These are phyloP conservation scores for Colletotrichum tropicale DNA, from an alignment of 2,329 filamentous ascomycete genomes.

Conservation along the genomic window DNA sequence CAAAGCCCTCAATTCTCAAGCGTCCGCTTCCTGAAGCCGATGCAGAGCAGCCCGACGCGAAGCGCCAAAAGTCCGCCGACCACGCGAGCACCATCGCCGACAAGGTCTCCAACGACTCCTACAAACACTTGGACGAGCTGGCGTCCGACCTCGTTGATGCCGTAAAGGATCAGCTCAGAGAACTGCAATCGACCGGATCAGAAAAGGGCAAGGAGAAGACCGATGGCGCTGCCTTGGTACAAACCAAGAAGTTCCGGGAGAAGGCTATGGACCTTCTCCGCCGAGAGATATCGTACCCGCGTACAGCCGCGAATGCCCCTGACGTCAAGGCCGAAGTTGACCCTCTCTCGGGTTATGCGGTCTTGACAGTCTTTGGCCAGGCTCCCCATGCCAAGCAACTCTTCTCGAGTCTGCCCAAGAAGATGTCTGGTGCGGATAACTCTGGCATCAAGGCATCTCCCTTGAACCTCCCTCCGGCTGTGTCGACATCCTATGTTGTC, in stretches of 20 bases:
- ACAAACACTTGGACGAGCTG: conserved; percentile 68
- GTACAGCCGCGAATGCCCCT: conserved; percentile 36
- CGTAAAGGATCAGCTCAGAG: conserved; percentile 51
- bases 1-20: conserved; percentile 58
- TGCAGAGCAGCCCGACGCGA: conserved; percentile 58
- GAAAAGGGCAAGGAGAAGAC: conserved; percentile 32
- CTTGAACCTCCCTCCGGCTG: conserved; percentile 69
- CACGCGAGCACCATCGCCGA: conserved; percentile 49
- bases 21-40: conserved; percentile 51
- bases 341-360: conserved; percentile 45
- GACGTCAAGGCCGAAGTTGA: conserved; percentile 42
- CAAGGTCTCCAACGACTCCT: conserved; percentile 56
- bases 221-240: conserved; percentile 37
- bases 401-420: conserved; percentile 78
- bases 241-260: conserved; percentile 63
- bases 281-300: conserved; percentile 61
- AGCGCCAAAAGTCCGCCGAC: conserved; percentile 64
- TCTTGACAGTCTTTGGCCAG: conserved; percentile 79
- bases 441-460: not conserved
- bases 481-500: conserved; percentile 71
- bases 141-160: conserved; percentile 60
- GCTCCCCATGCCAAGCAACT: conserved; percentile 77
- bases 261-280: conserved; percentile 67
- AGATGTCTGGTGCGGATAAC: conserved; percentile 62
- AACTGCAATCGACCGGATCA: conserved; percentile 41